Evolutionary conservation across 176 grass and related monocot genomes (phyloP).

Genomic region (Musa acuminata): DNA sequence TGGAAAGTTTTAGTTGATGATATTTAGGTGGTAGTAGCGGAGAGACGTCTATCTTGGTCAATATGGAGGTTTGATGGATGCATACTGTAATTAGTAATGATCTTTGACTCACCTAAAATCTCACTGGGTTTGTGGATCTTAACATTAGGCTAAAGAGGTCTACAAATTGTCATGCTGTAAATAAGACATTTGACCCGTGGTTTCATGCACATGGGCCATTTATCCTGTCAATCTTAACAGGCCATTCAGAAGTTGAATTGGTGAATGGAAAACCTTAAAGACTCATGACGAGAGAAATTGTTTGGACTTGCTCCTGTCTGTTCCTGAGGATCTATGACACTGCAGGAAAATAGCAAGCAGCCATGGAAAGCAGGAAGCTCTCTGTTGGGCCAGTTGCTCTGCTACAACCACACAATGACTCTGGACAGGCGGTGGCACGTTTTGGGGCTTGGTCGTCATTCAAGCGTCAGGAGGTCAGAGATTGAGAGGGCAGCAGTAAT

Average conservation of each 20-base stretch:
- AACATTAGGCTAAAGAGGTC: background rate
- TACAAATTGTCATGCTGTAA: background rate
- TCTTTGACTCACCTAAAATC: background rate
- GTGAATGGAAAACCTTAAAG: no score
- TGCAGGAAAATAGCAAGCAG: constrained; percentile 43
- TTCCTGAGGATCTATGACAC: constrained; percentile 10
- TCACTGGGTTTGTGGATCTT: background rate
- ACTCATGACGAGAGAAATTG: background rate
- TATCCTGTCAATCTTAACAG: background rate
- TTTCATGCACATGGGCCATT: background rate
- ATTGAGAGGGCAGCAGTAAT: constrained; percentile 40
- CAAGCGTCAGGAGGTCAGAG: constrained; percentile 22
- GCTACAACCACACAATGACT: constrained; percentile 56
- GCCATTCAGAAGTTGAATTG: background rate
- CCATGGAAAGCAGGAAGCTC: constrained; percentile 64
- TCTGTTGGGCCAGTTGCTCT: constrained; percentile 58
- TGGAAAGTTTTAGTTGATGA: background rate
- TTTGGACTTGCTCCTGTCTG: background rate
- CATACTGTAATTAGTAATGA: background rate
- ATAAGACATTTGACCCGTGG: background rate
- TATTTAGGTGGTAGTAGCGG: background rate
- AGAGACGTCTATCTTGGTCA: background rate
- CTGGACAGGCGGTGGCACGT: constrained; percentile 60
- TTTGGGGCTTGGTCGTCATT: constrained; percentile 45
- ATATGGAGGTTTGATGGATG: background rate